A percentile compares a stretch with the other conserved stretches of the same genome.
phyloP scores from a whole-genome alignment of 2,329 filamentous ascomycete species.

The Alternaria viburni region DNA sequence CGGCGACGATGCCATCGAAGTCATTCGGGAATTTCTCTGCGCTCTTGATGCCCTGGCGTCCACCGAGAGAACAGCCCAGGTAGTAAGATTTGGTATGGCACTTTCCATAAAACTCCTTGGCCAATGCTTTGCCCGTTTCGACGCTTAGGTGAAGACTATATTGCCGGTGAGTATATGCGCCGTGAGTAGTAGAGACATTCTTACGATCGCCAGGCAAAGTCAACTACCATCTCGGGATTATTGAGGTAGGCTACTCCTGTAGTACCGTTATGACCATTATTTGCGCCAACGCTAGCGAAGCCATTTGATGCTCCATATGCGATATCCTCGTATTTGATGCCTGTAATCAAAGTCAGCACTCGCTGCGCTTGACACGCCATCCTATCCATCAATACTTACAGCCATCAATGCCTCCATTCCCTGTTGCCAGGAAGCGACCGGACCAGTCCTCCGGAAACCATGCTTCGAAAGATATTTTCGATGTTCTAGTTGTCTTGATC shows the following conservation, averaged over 20 bases:
- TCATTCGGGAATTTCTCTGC: slow-evolving; percentile 40
- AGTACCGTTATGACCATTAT: slow-evolving; percentile 53
- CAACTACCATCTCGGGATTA: slow-evolving; percentile 54
- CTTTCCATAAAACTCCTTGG: slow-evolving; percentile 46
- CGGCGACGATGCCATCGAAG: slow-evolving; percentile 45
- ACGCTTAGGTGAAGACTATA: slow-evolving; percentile 48
- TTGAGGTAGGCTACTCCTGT: slow-evolving; percentile 53
- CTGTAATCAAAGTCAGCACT: slow-evolving; percentile 23
- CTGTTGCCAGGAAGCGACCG: slow-evolving; percentile 48
- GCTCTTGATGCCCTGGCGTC: slow-evolving; percentile 39
- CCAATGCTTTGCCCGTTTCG: slow-evolving; percentile 48
- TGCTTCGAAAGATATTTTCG: slow-evolving; percentile 52
- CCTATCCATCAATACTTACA: slow-evolving; percentile 37
- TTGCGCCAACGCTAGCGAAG: slow-evolving; percentile 49
- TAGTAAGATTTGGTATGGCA: slow-evolving; percentile 48
- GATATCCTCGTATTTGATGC: slow-evolving; percentile 50
- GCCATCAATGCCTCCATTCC: slow-evolving; percentile 52
- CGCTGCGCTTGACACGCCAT: too few species aligned
- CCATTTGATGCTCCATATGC: slow-evolving; percentile 46
- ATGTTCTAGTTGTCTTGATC: slow-evolving; percentile 48
- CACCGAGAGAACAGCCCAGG: slow-evolving; percentile 44
- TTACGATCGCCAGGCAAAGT: slow-evolving; percentile 56
- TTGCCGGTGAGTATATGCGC: not conserved
- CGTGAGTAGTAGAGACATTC: not conserved
- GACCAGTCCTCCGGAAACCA: slow-evolving; percentile 49